Conservation (phyloP, 257 asterid genomes). For the Solanum piurae region DNA sequence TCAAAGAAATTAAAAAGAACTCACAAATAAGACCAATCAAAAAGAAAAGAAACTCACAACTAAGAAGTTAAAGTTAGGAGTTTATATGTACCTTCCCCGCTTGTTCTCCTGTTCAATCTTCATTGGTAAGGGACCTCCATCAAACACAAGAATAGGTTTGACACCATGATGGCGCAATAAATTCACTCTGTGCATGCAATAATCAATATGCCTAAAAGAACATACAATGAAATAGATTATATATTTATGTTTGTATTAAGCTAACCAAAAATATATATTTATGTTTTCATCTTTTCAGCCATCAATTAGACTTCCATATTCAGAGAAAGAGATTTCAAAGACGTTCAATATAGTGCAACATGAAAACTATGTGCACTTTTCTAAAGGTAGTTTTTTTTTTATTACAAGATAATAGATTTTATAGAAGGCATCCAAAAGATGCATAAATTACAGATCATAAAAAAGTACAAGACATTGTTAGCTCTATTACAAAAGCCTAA, state of each 20-base stretch:
- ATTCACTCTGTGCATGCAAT: conserved; percentile 95
- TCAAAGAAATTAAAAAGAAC: background rate
- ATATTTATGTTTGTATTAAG: background rate
- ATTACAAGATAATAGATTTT: too few relatives aligned
- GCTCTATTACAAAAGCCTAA: background rate
- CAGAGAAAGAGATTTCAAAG: background rate
- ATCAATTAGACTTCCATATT: background rate
- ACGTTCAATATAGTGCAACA: background rate
- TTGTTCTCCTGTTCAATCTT: conserved; percentile 84
- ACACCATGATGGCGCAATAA: conserved; percentile 76
- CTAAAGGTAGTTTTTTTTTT: background rate
- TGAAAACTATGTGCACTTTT: background rate
- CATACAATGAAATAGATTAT: background rate
- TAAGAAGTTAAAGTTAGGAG: background rate
- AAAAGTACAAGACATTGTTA: background rate
- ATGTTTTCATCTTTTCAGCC: background rate
- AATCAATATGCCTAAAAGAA: conserved; percentile 66
- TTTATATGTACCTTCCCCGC: conserved; percentile 60
- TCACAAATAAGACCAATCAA: background rate
- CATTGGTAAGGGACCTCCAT: conserved; percentile 93
- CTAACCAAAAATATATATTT: background rate
- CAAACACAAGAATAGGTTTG: conserved; percentile 86
- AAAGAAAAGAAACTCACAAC: background rate
- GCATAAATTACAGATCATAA: background rate
- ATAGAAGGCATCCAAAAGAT: background rate